Evolutionary conservation across 768 basidiomycete species (phyloP), one percentile per base, ranked within the genome.

Genomic region (Lactarius vividus): DNA sequence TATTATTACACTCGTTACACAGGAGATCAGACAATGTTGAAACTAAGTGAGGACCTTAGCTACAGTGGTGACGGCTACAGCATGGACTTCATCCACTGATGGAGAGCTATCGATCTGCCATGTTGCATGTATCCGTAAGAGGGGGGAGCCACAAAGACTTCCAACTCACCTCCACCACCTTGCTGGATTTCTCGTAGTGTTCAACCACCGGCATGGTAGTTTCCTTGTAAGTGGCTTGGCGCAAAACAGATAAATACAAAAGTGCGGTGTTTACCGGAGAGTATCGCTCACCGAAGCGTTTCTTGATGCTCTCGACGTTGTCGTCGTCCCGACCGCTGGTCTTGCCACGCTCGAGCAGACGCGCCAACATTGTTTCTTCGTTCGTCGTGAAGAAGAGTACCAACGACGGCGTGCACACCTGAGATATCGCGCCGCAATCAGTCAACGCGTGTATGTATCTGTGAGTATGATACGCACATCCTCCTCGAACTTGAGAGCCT

Each of bases 261-360:
- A 13, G 6, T 18, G 46, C 37, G 52, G 13, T 5, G 10, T 49
- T 39, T 35, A 28, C 2, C 4, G 35, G 35, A 37, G 1, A 37
- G 35, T 37, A 57, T 42, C 42, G 16, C 88, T n/a, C 74, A 91
- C 95, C 80, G 80, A 98, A 98, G n/a, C 97, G 91, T 78, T 98
- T 99, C 79, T 85, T 89, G 78, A 99, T 96, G 75, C 88, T 94
- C 76, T 96, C 94, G 15, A 80, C 81, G 74, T 99, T 99, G 75
- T 99, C 97, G 72, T 99, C 97, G 72, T 94, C 96, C 18, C 97
- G 83, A 20, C 97, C 96, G 62, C 91, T 93, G 0, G 96, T 98
- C 82, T 98, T 89, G 28, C 89, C 90, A 29, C 97, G 87, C 76
- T 95, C 89, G 59, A 96, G 81, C 64, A 99, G 81, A 61, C 97